These are phyloP conservation scores for Ceratobasidium sp. DNA, from an alignment of 1,284 basidiomycete genomes.

Conservation along the genomic window DNA sequence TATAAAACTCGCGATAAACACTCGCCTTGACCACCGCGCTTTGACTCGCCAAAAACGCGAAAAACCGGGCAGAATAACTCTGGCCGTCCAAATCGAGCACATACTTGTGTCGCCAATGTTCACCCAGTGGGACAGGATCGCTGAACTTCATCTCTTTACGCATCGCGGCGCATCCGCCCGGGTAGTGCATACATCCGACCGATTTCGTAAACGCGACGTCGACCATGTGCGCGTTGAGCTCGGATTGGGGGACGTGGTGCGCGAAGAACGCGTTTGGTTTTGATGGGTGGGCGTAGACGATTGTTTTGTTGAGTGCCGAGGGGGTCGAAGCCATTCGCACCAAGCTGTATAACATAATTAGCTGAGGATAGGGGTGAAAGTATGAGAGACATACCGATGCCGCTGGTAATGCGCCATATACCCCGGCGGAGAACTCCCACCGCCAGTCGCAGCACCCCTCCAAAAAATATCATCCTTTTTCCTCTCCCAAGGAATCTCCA, in stretches of 20 bases:
- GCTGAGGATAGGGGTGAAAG: slow-evolving; percentile 8
- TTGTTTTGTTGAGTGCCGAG: slow-evolving; percentile 69
- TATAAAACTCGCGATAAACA: slow-evolving; percentile 90
- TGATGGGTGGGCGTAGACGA: slow-evolving; percentile 82
- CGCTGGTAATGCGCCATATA: slow-evolving; percentile 88
- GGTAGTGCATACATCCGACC: slow-evolving; percentile 56
- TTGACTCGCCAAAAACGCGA: slow-evolving; percentile 87
- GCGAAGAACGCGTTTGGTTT: slow-evolving; percentile 71
- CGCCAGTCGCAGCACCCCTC: slow-evolving; percentile 92
- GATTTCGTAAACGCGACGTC: slow-evolving; percentile 89
- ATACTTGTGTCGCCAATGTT: slow-evolving; percentile 94
- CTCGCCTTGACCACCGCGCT: slow-evolving; percentile 91
- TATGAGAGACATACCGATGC: slow-evolving; percentile 69
- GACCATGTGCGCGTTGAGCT: slow-evolving; percentile 85
- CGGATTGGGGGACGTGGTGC: slow-evolving; percentile 67
- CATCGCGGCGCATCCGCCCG: slow-evolving; percentile 80
- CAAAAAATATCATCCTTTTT: slow-evolving; percentile 83
- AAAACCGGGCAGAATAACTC: slow-evolving; percentile 92
- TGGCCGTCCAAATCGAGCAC: slow-evolving; percentile 92
- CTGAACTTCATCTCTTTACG: slow-evolving; percentile 78
- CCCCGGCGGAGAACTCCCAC: slow-evolving; percentile 87
- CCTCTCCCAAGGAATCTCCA: slow-evolving; percentile 86
- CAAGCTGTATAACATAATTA: slow-evolving; percentile 65
- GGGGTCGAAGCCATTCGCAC: slow-evolving; percentile 80
- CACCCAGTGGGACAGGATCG: slow-evolving; percentile 81